Conservation (phyloP, 2,329 filamentous ascomycete species). For the Trichoderma guizhouense region DNA sequence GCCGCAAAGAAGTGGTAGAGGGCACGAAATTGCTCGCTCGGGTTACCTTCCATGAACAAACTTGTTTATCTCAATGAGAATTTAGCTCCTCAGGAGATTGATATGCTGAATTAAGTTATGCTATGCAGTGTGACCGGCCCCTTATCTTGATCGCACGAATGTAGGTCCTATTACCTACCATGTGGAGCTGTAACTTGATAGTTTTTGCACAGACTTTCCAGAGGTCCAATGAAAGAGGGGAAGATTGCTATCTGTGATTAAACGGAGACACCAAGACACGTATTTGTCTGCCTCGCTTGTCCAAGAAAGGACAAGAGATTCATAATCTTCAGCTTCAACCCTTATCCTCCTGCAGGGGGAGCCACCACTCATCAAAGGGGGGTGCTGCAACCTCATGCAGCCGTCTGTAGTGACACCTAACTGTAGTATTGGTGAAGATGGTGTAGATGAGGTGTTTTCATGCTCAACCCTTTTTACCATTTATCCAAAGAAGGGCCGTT, state of each 20-base stretch:
- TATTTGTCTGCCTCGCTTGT: not conserved
- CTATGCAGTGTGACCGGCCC: not conserved
- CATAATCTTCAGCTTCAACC: not conserved
- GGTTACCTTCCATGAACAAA: not conserved
- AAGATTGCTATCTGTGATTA: not conserved
- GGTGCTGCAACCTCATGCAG: not conserved
- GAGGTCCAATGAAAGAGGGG: not conserved
- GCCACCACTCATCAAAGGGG: not conserved
- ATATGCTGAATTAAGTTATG: not conserved
- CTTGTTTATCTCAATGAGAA: not conserved
- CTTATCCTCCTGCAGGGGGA: not conserved
- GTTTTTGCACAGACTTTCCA: not conserved
- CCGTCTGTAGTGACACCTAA: not conserved
- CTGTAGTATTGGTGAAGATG: not conserved
- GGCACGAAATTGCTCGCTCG: not conserved
- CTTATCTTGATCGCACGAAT: not conserved
- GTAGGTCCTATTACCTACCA: not conserved
- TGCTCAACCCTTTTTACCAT: not conserved
- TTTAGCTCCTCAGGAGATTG: not conserved
- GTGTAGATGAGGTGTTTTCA: not conserved
- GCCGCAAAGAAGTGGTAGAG: not conserved
- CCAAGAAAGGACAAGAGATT: not conserved
- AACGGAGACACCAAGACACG: not conserved
- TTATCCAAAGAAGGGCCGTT: not conserved
- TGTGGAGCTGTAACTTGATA: not conserved